These are phyloP conservation scores for Calendula officinalis DNA, from an alignment of 129 eudicot genomes.

Conservation along the genomic window DNA sequence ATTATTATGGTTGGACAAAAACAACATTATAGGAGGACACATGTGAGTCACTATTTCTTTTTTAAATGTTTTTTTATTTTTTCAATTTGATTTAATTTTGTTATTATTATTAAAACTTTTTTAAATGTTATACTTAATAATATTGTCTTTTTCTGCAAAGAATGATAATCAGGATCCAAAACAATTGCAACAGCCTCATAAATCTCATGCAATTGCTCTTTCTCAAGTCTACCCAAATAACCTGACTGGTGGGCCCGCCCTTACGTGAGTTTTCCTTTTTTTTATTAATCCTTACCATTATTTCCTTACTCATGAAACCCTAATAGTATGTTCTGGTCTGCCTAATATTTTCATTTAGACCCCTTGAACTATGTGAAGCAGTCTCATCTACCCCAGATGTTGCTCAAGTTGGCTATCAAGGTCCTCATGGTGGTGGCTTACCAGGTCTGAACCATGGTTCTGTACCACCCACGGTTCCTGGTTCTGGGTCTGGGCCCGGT, in stretches of 20 bases:
- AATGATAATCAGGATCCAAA: slow-evolving; percentile 73
- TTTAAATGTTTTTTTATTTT: neutral
- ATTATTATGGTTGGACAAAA: slow-evolving; percentile 61
- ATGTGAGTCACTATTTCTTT: slow-evolving; percentile 40
- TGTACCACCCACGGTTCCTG: slow-evolving; percentile 48
- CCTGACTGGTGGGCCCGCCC: slow-evolving; percentile 68
- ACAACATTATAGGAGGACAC: slow-evolving; percentile 53
- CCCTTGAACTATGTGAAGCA: slow-evolving; percentile 78
- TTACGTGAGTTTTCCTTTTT: slow-evolving; percentile 60
- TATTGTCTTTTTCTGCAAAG: slow-evolving; percentile 33
- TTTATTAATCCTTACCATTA: neutral
- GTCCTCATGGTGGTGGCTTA: slow-evolving; percentile 56
- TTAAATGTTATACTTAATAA: slow-evolving; percentile 9
- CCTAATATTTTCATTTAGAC: slow-evolving; percentile 42
- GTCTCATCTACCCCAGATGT: slow-evolving; percentile 54
- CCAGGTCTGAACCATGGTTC: slow-evolving; percentile 49
- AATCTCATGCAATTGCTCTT: slow-evolving; percentile 80
- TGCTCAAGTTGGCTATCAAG: slow-evolving; percentile 61
- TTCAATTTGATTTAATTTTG: too few species aligned
- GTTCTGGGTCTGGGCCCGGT: slow-evolving; percentile 46
- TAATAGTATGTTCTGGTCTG: slow-evolving; percentile 6
- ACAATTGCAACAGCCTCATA: slow-evolving; percentile 68
- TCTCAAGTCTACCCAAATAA: slow-evolving; percentile 87
- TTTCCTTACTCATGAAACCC: neutral
- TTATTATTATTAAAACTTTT: neutral